Evolutionary conservation across 2,329 filamentous ascomycete species (phyloP).

Genomic region (Colletotrichum sp.): DNA sequence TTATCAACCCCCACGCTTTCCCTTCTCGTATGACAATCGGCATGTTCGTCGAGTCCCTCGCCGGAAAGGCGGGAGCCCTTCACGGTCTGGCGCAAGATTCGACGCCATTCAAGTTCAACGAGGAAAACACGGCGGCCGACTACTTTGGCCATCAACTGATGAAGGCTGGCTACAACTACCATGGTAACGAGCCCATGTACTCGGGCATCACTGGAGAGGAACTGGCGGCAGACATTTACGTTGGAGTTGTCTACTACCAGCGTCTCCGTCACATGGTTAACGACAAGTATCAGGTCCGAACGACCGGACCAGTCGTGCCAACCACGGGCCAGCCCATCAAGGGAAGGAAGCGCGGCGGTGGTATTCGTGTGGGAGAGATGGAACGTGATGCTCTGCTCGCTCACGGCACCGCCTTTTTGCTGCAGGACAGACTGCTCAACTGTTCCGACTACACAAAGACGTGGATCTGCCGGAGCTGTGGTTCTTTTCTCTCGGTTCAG

Average conservation of each 20-base stretch:
- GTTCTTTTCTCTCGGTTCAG: slow-evolving; percentile 88
- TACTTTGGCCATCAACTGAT: slow-evolving; percentile 96
- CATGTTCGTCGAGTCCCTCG: slow-evolving; percentile 98
- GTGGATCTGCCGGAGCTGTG: slow-evolving; percentile 89
- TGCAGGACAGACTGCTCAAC: slow-evolving; percentile 96
- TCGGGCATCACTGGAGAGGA: slow-evolving; percentile 95
- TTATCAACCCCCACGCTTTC: slow-evolving; percentile 99
- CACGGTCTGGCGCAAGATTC: slow-evolving; percentile 96
- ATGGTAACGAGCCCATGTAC: slow-evolving; percentile 99
- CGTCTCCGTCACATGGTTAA: slow-evolving; percentile 99
- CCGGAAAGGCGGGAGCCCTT: slow-evolving; percentile 91
- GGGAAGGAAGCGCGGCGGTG: slow-evolving; percentile 92
- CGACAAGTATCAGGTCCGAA: slow-evolving; percentile 98
- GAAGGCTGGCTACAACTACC: slow-evolving; percentile 96
- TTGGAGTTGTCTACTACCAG: slow-evolving; percentile 98
- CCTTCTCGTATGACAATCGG: slow-evolving; percentile 99
- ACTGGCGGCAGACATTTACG: slow-evolving; percentile 92
- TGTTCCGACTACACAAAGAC: slow-evolving; percentile 92
- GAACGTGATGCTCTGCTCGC: slow-evolving; percentile 94
- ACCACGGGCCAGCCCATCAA: slow-evolving; percentile 97
- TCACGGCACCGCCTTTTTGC: slow-evolving; percentile 91
- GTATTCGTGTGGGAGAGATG: slow-evolving; percentile 99
- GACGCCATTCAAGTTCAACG: slow-evolving; percentile 93
- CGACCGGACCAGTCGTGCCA: slow-evolving; percentile 88
- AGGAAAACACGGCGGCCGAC: slow-evolving; percentile 88